Evolutionary conservation across 768 basidiomycete species (phyloP).

Genomic region (Suillus placidus): DNA sequence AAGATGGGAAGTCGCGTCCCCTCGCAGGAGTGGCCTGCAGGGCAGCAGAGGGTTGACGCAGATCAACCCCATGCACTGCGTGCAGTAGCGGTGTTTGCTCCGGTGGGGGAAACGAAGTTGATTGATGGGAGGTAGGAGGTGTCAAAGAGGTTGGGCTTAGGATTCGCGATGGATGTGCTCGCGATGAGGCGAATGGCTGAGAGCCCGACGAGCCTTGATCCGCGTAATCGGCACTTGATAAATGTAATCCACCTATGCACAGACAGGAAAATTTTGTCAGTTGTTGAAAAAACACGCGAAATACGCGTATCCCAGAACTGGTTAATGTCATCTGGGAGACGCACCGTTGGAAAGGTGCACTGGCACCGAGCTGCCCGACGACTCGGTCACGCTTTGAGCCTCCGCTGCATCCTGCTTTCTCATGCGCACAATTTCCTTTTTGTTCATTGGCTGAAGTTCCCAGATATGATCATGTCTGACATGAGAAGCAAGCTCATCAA

Average conservation of each 20-base stretch:
- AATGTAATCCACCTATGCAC: background rate
- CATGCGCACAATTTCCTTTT: slow-evolving; percentile 46
- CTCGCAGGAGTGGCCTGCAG: background rate
- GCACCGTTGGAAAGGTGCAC: background rate
- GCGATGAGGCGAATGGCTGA: background rate
- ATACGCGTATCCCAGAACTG: background rate
- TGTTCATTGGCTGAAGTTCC: slow-evolving; percentile 44
- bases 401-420: slow-evolving; percentile 41
- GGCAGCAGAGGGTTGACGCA: background rate
- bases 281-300: slow-evolving; percentile 1
- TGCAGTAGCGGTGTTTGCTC: background rate
- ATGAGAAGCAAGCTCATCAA: slow-evolving; percentile 46
- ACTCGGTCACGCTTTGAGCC: background rate
- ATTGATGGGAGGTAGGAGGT: background rate
- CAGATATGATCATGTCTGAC: slow-evolving; percentile 51
- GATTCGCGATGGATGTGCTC: background rate
- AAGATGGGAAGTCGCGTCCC: slow-evolving; percentile 16
- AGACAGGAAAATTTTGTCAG: background rate
- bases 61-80: background rate
- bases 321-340: background rate
- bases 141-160: background rate
- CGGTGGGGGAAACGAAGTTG: background rate
- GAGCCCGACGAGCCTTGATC: background rate
- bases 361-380: background rate
- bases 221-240: background rate